phyloP scores from a whole-genome alignment of 2,329 filamentous ascomycete species.

The Cercospora canescens region DNA sequence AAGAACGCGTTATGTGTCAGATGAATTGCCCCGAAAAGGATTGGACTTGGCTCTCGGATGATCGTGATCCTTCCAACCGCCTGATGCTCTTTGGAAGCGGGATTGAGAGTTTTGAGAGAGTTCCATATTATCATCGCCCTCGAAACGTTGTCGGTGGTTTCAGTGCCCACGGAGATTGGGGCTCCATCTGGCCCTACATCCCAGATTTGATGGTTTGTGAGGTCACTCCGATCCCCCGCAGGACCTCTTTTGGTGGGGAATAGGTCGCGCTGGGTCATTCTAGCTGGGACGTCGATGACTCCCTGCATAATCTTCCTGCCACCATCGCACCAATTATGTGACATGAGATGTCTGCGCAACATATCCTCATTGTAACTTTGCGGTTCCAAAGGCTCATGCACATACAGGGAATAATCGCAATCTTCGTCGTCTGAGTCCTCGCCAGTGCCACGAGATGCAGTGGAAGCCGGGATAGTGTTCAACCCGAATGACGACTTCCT shows the following conservation, averaged over 20 bases:
- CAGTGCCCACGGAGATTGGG: slow-evolving; percentile 40
- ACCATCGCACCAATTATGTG: slow-evolving; percentile 44
- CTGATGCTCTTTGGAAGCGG: slow-evolving; percentile 40
- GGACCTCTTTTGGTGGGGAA: slow-evolving; percentile 45
- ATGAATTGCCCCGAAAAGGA: slow-evolving; percentile 61
- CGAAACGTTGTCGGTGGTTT: slow-evolving; percentile 36
- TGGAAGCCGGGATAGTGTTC: slow-evolving; percentile 20
- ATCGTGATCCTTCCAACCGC: slow-evolving; percentile 61
- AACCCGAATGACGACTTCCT: slow-evolving; percentile 20
- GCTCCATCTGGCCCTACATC: slow-evolving; percentile 53
- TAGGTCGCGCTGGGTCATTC: slow-evolving; percentile 46
- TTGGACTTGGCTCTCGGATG: slow-evolving; percentile 60
- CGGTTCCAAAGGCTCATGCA: slow-evolving; percentile 42
- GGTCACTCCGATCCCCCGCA: slow-evolving; percentile 44
- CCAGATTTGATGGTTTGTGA: slow-evolving; percentile 59
- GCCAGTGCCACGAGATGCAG: slow-evolving; percentile 26
- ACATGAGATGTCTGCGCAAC: slow-evolving; percentile 47
- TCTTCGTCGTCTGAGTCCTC: slow-evolving; percentile 42
- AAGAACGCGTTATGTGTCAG: slow-evolving; percentile 59
- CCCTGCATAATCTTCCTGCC: slow-evolving; percentile 43
- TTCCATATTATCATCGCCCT: slow-evolving; percentile 39
- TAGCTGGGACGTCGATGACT: slow-evolving; percentile 45
- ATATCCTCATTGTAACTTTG: slow-evolving; percentile 46
- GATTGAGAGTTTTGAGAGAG: slow-evolving; percentile 38
- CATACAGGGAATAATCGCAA: slow-evolving; percentile 41